A percentile compares a stretch with the other conserved stretches of the same genome.
phyloP scores from a whole-genome alignment of 441 rosid species.

The Theobroma grandiflorum region DNA sequence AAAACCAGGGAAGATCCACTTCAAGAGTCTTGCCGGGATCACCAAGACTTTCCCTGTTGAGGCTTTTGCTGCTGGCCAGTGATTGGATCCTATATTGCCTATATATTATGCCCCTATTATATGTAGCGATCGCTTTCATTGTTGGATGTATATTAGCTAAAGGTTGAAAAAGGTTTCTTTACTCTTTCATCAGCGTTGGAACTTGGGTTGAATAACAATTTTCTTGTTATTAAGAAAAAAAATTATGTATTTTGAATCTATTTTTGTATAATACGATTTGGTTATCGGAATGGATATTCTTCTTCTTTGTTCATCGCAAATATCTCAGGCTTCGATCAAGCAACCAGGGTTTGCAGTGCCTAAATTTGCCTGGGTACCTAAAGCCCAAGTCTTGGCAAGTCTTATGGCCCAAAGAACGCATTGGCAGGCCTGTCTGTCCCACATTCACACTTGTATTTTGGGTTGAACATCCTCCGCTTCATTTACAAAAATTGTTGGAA shows the following conservation, averaged over 20 bases:
- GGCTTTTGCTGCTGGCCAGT: conserved; percentile 50
- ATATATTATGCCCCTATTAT: not conserved
- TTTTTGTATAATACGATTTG: not conserved
- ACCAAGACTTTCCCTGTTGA: conserved; percentile 52
- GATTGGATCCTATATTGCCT: not conserved
- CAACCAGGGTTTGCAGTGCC: not conserved
- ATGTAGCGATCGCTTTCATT: too few species aligned
- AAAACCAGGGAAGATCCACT: conserved; percentile 39
- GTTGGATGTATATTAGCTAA: too few species aligned
- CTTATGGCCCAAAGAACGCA: too few species aligned
- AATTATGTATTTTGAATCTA: not conserved
- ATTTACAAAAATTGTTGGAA: too few species aligned
- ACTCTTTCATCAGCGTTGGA: not conserved
- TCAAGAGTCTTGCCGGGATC: conserved; percentile 54
- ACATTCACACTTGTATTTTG: too few species aligned
- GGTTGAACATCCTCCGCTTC: too few species aligned
- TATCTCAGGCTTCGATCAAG: not conserved
- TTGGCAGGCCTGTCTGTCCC: too few species aligned
- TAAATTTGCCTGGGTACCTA: too few species aligned
- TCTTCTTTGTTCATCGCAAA: not conserved
- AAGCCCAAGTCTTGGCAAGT: too few species aligned
- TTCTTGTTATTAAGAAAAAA: not conserved
- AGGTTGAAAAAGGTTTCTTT: not conserved
- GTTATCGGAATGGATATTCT: not conserved
- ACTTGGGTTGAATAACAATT: not conserved